Evolutionary conservation across 2,329 filamentous ascomycete genomes (phyloP).

Genomic region (Pseudopithomyces chartarum): DNA sequence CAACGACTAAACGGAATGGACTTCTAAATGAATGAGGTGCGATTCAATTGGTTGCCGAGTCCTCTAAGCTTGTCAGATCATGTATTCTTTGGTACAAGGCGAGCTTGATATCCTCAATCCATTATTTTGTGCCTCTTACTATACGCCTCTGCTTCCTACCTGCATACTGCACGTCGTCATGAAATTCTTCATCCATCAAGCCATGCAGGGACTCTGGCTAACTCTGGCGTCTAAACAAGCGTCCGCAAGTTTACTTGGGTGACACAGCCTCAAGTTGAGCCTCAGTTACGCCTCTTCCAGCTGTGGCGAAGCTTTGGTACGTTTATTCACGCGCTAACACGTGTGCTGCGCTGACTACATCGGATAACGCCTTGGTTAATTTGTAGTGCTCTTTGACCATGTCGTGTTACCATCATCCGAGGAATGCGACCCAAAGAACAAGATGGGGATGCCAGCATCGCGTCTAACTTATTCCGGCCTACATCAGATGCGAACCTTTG

Average conservation of each 20-base stretch:
- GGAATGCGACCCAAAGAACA: not conserved
- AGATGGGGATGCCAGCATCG: not conserved
- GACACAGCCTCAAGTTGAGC: conserved; percentile 1
- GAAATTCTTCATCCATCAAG: not conserved
- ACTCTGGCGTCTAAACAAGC: not conserved
- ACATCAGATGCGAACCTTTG: not conserved
- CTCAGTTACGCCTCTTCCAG: not conserved
- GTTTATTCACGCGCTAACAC: not conserved
- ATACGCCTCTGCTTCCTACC: not conserved
- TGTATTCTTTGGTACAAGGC: conserved; percentile 27
- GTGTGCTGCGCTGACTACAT: not conserved
- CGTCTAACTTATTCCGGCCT: not conserved
- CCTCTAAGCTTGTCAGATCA: conserved; percentile 25
- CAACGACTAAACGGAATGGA: conserved; percentile 36
- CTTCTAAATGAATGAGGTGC: conserved; percentile 25
- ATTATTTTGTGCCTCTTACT: conserved; percentile 27
- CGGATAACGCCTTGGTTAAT: not conserved
- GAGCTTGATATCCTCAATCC: conserved; percentile 41
- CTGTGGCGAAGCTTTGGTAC: not conserved
- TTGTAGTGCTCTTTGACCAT: not conserved
- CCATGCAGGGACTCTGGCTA: conserved; percentile 3
- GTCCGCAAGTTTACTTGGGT: not conserved
- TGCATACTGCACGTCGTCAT: not conserved
- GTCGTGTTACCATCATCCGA: not conserved
- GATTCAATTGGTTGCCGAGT: conserved; percentile 25